These are phyloP conservation scores for Saksenaea vasiformis DNA, from an alignment of 371 early-diverging fungal species.

Conservation along the genomic window DNA sequence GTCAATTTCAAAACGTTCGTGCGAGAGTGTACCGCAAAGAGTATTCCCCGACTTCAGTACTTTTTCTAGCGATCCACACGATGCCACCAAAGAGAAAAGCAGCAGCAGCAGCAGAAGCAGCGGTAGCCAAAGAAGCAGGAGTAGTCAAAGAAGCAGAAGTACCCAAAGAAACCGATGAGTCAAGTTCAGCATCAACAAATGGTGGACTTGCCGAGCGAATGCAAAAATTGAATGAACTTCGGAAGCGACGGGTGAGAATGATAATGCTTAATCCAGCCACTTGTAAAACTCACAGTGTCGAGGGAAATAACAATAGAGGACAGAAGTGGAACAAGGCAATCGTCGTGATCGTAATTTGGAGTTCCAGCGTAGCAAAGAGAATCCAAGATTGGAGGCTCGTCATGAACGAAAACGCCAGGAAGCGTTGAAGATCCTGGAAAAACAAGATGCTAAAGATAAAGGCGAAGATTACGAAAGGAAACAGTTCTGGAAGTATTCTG, in stretches of 20 bases:
- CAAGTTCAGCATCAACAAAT: neutral
- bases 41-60: neutral
- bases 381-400: constrained; percentile 65
- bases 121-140: neutral
- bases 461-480: constrained; percentile 86
- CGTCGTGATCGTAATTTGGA: constrained; percentile 79
- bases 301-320: constrained; percentile 30
- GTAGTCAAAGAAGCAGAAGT: neutral
- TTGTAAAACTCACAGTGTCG: neutral
- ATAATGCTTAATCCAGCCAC: neutral
- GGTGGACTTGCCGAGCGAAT: constrained; percentile 16
- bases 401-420: constrained; percentile 73
- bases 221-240: constrained; percentile 22
- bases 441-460: constrained; percentile 65
- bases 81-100: constrained; percentile 19
- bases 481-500: constrained; percentile 82
- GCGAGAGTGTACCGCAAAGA: no score
- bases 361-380: constrained; percentile 73
- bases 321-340: constrained; percentile 71
- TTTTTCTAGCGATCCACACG: neutral
- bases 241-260: constrained; percentile 23
- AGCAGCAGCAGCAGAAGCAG: constrained; percentile 7
- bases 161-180: neutral
- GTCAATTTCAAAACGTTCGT: neutral
- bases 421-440: constrained; percentile 68